Percentiles rank a stretch among this genome's conserved stretches.
These are phyloP conservation scores for Daldinia loculata DNA, from an alignment of 495 filamentous ascomycete species.

Conservation along the genomic window DNA sequence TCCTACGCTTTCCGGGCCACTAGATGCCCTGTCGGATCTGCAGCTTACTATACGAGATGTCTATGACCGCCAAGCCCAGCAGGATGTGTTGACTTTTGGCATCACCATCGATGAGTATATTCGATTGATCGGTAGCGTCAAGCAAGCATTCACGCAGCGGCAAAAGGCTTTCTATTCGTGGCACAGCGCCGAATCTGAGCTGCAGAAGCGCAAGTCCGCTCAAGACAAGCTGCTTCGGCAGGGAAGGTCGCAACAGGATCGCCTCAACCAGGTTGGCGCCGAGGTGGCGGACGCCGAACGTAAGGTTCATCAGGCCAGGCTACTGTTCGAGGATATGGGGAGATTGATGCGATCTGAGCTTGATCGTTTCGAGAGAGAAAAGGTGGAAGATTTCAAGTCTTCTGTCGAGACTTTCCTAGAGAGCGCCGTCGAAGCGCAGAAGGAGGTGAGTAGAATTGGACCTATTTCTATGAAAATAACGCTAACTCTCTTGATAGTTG, in stretches of 20 bases:
- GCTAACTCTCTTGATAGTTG: constrained; percentile 65
- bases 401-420: constrained; percentile 97
- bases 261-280: constrained; percentile 86
- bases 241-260: constrained; percentile 93
- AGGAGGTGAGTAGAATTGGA: constrained; percentile 73
- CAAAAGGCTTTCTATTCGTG: constrained; percentile 95
- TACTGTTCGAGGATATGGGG: constrained; percentile 98
- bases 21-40: constrained; percentile 89
- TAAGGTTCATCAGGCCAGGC: constrained; percentile 86
- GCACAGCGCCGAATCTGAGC: constrained; percentile 86
- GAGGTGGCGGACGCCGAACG: constrained; percentile 94
- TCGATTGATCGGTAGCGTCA: constrained; percentile 90
- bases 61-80: constrained; percentile 95
- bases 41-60: constrained; percentile 93
- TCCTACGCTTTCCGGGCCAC: constrained; percentile 83
- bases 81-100: constrained; percentile 93
- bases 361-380: constrained; percentile 94
- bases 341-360: constrained; percentile 88
- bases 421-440: constrained; percentile 95
- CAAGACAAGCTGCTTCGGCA: constrained; percentile 94
- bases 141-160: constrained; percentile 88
- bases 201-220: constrained; percentile 82
- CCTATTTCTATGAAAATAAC: constrained; percentile 2
- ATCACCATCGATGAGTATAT: constrained; percentile 99
- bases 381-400: constrained; percentile 98